A percentile compares a stretch with the other conserved stretches of the same genome.
These are phyloP conservation scores for Fusarium sp. DNA, from an alignment of 2,329 filamentous ascomycete genomes.

Conservation along the genomic window DNA sequence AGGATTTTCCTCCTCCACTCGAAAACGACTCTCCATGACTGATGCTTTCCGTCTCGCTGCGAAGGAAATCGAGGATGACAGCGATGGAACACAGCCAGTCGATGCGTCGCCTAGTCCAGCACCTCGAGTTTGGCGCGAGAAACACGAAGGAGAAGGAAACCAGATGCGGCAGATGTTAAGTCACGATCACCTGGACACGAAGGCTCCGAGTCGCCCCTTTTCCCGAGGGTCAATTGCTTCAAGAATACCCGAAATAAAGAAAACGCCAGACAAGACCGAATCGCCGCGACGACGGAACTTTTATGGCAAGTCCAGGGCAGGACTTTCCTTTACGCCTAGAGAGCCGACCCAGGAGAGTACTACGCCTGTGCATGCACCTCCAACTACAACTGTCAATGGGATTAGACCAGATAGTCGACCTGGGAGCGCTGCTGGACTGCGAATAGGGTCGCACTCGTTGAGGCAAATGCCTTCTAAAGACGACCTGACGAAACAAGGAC, in stretches of 20 bases:
- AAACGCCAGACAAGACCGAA: conserved; percentile 32
- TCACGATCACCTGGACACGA: conserved; percentile 47
- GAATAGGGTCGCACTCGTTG: conserved; percentile 20
- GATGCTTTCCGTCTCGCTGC: conserved; percentile 55
- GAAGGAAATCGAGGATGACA: conserved; percentile 44
- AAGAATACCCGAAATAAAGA: conserved; percentile 27
- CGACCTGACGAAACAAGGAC: conserved; percentile 43
- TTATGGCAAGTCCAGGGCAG: conserved; percentile 42
- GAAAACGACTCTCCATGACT: conserved; percentile 52
- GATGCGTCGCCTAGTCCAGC: conserved; percentile 64
- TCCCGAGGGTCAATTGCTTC: conserved; percentile 41
- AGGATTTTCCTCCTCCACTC: conserved; percentile 44
- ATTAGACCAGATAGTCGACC: conserved; percentile 7
- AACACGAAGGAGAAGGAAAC: conserved; percentile 46
- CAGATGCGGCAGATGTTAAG: conserved; percentile 44
- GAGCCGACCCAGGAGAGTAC: conserved; percentile 21
- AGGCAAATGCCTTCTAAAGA: conserved; percentile 38
- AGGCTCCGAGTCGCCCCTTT: conserved; percentile 38
- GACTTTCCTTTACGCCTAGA: conserved; percentile 36
- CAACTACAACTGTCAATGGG: conserved; percentile 11
- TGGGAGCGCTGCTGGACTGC: conserved; percentile 13
- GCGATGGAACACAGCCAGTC: conserved; percentile 42
- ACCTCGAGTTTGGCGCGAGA: conserved; percentile 56
- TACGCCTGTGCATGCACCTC: background rate
- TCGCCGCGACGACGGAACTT: conserved; percentile 34